Base-by-base conservation (phyloP, 2,329 filamentous ascomycete species). In the Teratosphaeria pseudoeucalypti region DNA sequence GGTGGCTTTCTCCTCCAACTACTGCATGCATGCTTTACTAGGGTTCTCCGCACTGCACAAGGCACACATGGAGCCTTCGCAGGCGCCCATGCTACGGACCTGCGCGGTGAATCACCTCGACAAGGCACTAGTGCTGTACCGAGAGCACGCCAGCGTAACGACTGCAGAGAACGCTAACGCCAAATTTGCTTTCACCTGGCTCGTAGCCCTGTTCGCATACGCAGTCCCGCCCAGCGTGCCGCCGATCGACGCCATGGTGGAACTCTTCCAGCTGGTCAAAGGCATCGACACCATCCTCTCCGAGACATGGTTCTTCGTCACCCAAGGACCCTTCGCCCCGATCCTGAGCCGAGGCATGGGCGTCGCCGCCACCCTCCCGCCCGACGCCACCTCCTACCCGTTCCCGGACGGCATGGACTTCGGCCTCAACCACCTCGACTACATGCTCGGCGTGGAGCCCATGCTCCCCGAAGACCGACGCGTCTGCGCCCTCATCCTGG, bases 351-450 rank as follows among this genome's bases (percentile, higher is more conserved):
- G 65, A 57, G 66, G 65, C 1, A 64, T 67, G 56, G 55, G 61
- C 32, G 57, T 58, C 12, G 58, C 60, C 3, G 54, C 62, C 52
- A 43, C 61, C 29, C n/a, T 54, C 54, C 37, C 57, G 32, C n/a
- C 55, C 6, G 54, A 55, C 27, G 37, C 37, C 14, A n/a, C 43
- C 5, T 23, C 43, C 9, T 52, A 58, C 34, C 39, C 43, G 9
- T 19, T 67, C 11, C 68, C 67, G 1, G 65, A 70, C 37, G 65
- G 65, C 32, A 65, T 70, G 61, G 67, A 69, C 55, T 66, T 67
- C 49, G 67, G 69, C 7, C 59, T 71, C 32, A 61, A 61, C n/a
- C 68, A 71, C 59, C 65, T 71, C 26, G 68, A 70, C 56, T 70
- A 65, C 62, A 69, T 71, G 67, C 63, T 71, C 54, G 67, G 64